A percentile compares a stretch with the other conserved stretches of the same genome.
phyloP scores from a whole-genome alignment of 2,329 filamentous ascomycete species.

The Botryosphaeria dothidea region DNA sequence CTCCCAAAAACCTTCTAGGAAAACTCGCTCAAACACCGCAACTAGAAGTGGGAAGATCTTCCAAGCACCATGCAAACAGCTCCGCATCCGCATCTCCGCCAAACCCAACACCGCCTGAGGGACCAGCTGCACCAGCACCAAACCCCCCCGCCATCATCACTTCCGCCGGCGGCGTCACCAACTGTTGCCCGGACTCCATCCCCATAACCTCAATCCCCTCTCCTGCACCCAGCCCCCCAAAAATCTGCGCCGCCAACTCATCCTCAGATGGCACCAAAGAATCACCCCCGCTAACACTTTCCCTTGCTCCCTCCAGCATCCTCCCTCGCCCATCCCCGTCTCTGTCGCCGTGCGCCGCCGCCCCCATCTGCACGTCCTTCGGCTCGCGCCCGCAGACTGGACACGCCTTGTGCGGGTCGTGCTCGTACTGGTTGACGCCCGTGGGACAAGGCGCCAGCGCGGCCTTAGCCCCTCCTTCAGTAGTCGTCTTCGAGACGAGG shows the following conservation, averaged over 20 bases:
- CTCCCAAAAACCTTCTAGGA: too few relatives aligned
- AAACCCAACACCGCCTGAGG: too few relatives aligned
- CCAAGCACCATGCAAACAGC: background rate
- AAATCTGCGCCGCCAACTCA: background rate
- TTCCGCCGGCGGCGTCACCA: slow-evolving; percentile 5
- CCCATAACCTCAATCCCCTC: background rate
- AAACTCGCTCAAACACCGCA: background rate
- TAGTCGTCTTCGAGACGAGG: too few relatives aligned
- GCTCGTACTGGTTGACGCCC: slow-evolving; percentile 11
- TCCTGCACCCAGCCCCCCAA: background rate
- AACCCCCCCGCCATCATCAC: background rate
- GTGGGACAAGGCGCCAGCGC: background rate
- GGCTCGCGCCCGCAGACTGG: slow-evolving; percentile 2
- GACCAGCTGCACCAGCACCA: background rate
- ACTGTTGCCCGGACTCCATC: background rate
- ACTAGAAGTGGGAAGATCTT: background rate
- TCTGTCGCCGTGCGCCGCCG: background rate
- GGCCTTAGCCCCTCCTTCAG: too few relatives aligned
- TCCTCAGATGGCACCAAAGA: background rate
- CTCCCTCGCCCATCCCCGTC: background rate
- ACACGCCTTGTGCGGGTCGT: slow-evolving; percentile 2
- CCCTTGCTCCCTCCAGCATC: too few relatives aligned
- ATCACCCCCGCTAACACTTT: background rate
- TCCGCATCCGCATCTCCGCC: background rate
- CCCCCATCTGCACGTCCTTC: background rate